These are phyloP conservation scores for Pseudogymnoascus sp. DNA, from an alignment of 2,329 filamentous ascomycete genomes.

Conservation along the genomic window DNA sequence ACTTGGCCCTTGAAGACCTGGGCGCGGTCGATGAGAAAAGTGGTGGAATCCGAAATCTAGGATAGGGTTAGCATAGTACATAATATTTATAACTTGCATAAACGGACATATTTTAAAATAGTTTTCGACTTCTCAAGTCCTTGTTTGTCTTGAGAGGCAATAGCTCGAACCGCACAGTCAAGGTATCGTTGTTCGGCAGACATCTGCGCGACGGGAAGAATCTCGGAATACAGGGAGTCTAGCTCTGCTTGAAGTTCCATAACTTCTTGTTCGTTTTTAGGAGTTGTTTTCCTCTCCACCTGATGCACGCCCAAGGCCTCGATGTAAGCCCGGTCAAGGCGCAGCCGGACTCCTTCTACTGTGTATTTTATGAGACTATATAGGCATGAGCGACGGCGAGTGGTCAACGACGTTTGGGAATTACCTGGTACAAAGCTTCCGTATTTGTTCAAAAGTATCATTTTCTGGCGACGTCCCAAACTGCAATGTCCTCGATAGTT, in stretches of 20 bases:
- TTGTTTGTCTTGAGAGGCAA: slow-evolving; percentile 36
- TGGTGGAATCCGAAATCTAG: slow-evolving; percentile 44
- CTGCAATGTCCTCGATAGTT: slow-evolving; percentile 53
- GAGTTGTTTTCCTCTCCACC: not conserved
- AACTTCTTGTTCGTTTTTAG: slow-evolving; percentile 32
- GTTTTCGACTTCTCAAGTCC: slow-evolving; percentile 37
- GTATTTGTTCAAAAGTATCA: slow-evolving; percentile 45
- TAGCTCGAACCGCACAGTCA: slow-evolving; percentile 45
- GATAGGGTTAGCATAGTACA: not conserved
- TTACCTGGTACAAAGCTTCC: slow-evolving; percentile 48
- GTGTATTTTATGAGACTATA: slow-evolving; percentile 47
- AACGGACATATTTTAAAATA: slow-evolving; percentile 43
- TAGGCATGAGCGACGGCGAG: not conserved
- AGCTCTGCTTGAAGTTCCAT: slow-evolving; percentile 52
- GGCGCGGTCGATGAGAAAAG: slow-evolving; percentile 41
- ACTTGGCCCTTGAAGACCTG: slow-evolving; percentile 34
- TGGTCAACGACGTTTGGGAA: not conserved
- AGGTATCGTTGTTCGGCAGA: slow-evolving; percentile 59
- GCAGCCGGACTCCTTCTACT: slow-evolving; percentile 45
- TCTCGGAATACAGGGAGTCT: slow-evolving; percentile 60
- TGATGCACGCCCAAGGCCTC: slow-evolving; percentile 30
- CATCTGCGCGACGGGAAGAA: slow-evolving; percentile 62
- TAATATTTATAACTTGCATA: not conserved
- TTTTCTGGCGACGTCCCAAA: slow-evolving; percentile 43
- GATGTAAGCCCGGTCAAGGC: slow-evolving; percentile 47